Conservation (phyloP, 306 rosid genomes). For the Fragaria nilgerrensis region DNA sequence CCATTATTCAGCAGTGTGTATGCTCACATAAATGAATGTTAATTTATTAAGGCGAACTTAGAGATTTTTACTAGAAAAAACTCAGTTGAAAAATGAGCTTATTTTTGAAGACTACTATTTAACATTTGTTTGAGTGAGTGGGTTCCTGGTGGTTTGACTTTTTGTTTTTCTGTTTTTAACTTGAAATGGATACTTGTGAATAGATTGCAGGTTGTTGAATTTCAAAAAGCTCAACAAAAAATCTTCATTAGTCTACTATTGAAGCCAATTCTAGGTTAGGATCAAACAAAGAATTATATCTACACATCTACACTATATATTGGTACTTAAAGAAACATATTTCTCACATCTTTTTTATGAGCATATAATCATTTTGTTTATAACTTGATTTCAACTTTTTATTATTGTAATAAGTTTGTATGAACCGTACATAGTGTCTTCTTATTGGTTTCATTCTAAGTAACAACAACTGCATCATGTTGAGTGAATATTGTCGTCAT, state of each 20-base stretch:
- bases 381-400: background rate
- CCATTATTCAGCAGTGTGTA: background rate
- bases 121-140: background rate
- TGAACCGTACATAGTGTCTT: background rate
- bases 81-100: background rate
- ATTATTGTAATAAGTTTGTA: background rate
- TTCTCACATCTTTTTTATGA: conserved; percentile 5
- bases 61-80: background rate
- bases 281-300: background rate
- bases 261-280: background rate
- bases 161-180: background rate
- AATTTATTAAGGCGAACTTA: background rate
- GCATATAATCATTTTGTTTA: background rate
- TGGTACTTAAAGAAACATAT: background rate
- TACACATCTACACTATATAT: background rate
- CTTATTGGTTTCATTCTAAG: background rate
- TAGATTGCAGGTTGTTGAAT: background rate
- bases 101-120: background rate
- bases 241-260: background rate
- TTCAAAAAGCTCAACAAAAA: background rate
- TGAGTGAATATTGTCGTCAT: conserved; percentile 34
- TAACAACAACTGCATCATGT: background rate
- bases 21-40: background rate
- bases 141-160: background rate
- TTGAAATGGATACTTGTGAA: background rate